Conservation (phyloP, 352 stramenopile species). For the Pythium rishiriense region DNA sequence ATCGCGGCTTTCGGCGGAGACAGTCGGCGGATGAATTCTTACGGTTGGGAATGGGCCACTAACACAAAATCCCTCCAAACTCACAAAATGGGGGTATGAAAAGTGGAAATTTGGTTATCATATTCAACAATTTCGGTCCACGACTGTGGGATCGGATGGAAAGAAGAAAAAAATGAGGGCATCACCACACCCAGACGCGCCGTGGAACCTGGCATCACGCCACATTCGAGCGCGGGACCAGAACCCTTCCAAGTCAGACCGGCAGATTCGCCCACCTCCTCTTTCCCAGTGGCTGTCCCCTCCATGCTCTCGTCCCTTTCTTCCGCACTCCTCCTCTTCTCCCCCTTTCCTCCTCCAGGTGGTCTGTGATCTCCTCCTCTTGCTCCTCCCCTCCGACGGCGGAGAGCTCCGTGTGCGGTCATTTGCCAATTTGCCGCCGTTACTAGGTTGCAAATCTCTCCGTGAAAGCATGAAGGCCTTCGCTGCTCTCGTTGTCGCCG, state of each 20-base stretch:
- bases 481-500: slow-evolving; percentile 17
- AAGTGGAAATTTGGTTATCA: not conserved
- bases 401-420: slow-evolving; percentile 1
- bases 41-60: no score
- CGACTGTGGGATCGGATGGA: not conserved
- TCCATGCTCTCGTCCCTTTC: not conserved
- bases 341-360: not conserved
- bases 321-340: not conserved
- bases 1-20: no score
- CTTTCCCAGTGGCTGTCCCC: not conserved
- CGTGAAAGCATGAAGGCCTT: slow-evolving; percentile 20
- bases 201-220: slow-evolving; percentile 13
- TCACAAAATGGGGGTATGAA: not conserved
- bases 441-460: slow-evolving; percentile 23
- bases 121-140: not conserved
- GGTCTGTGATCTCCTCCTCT: slow-evolving; percentile 2
- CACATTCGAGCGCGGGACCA: not conserved
- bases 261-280: not conserved
- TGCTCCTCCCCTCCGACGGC: not conserved
- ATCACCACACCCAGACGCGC: not conserved
- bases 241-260: not conserved
- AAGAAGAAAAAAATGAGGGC: not conserved
- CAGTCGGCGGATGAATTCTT: no score
- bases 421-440: slow-evolving; percentile 29
- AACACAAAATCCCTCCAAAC: no score